These are phyloP conservation scores for Epichloe amarillans DNA, from an alignment of 2,329 filamentous ascomycete genomes.

Conservation along the genomic window DNA sequence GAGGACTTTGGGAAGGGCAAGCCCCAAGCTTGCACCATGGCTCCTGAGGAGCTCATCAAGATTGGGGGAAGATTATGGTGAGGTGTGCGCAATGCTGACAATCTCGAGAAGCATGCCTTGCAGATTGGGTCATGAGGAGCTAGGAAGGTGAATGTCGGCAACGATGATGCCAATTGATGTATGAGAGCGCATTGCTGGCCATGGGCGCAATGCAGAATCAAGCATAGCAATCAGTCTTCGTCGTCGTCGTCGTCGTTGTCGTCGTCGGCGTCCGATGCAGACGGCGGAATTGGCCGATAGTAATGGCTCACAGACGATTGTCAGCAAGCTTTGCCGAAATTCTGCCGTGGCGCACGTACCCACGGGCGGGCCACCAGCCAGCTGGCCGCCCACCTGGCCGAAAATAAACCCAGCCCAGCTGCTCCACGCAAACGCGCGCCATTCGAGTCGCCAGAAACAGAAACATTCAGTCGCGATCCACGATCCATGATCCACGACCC, in stretches of 20 bases:
- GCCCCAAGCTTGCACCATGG: conserved; percentile 8
- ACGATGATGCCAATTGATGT: not conserved
- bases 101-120: not conserved
- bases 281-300: not conserved
- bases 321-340: not conserved
- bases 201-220: not conserved
- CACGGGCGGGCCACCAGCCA: not conserved
- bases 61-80: not conserved
- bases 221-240: not conserved
- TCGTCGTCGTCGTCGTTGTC: not conserved
- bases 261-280: not conserved
- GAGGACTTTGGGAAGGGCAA: conserved; percentile 63
- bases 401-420: conserved; percentile 1
- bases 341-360: not conserved
- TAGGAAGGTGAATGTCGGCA: not conserved
- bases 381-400: not conserved
- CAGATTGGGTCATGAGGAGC: not conserved
- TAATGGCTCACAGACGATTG: not conserved
- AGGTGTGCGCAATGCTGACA: not conserved
- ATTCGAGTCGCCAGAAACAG: conserved; percentile 3
- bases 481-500: not conserved
- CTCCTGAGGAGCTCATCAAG: not conserved
- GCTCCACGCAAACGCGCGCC: conserved; percentile 8
- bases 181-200: not conserved
- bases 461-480: conserved; percentile 5